Evolutionary conservation across 352 stramenopile genomes (phyloP), one percentile per base, ranked within the genome.

Genomic region (Thalassiosira mediterranea): DNA sequence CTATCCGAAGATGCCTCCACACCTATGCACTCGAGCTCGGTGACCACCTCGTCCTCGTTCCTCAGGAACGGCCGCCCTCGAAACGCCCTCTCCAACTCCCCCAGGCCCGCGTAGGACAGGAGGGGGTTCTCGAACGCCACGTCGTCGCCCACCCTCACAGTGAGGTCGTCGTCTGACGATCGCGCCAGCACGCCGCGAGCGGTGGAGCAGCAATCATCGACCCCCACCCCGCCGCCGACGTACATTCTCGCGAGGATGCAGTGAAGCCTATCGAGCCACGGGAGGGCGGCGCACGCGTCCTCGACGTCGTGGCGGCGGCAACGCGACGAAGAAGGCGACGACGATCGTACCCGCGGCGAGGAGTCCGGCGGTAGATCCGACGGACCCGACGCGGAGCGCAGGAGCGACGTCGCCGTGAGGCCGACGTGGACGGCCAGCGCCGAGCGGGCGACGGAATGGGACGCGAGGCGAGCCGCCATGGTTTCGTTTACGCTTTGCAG

Each of bases 1-100:
- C 72, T 75, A 42, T 81, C 72, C 17, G 71, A 63, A 17, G 64
- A 76, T 44, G 72, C 57, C 52, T 81, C 62, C 21, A 81, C 64
- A 38, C 59, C 17, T 32, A 81, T n/a, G 40, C 54, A 81, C 25
- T 81, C 64, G n/a, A 76, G 25, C 15, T 60, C 46, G 17, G 57
- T 67, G 57, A 68, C 47, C 13, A 52, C 61, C 54, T 75, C 58
- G 51, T 71, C 42, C 25, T 28, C 10, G 13, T 21, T 17, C 52
- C 49, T n/a, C 26, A 75, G 42, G 1, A 11, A 3, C 15, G 56
- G 19, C 40, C 72, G 26, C 21, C 44, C 59, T 51, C 63, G 32
- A 48, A 76, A 81, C 49, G 51, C 40, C 37, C 72, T 51, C 28
- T 72, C 72, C 19, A 81, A 64, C 37, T 72, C 65, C 21, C 23